Evolutionary conservation across 2,329 filamentous ascomycete genomes (phyloP).

Genomic region (Aureobasidium sp.): DNA sequence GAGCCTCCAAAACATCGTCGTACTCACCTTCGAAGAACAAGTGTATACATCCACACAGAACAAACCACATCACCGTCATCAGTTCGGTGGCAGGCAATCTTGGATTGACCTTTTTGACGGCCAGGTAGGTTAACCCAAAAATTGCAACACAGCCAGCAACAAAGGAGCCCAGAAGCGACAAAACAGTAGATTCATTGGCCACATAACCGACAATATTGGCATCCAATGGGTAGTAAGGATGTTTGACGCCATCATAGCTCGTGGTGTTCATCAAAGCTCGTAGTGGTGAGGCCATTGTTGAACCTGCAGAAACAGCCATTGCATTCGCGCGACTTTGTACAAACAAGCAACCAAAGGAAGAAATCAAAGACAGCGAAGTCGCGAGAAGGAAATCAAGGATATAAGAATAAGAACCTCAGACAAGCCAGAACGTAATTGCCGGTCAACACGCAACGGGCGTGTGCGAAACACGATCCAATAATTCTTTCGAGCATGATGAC

Average conservation of each 20-base stretch:
- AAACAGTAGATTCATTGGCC: conserved; percentile 54
- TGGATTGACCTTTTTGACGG: conserved; percentile 46
- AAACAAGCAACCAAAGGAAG: background rate
- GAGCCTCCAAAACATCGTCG: background rate
- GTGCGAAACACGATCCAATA: background rate
- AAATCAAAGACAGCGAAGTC: background rate
- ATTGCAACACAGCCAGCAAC: conserved; percentile 47
- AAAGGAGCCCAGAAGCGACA: conserved; percentile 53
- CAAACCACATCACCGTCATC: conserved; percentile 63
- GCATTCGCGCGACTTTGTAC: background rate
- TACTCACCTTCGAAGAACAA: conserved; percentile 66
- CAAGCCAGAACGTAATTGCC: background rate
- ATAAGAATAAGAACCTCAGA: background rate
- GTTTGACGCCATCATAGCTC: conserved; percentile 23
- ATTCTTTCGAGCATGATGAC: background rate
- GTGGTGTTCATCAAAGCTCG: conserved; percentile 2
- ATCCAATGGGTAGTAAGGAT: conserved; percentile 65
- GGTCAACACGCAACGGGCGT: background rate
- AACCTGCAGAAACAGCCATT: background rate
- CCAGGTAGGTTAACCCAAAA: conserved; percentile 46
- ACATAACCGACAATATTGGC: conserved; percentile 54
- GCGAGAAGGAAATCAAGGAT: background rate
- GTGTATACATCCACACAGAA: conserved; percentile 66
- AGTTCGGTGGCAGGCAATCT: conserved; percentile 47
- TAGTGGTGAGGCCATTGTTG: background rate